Conservation (phyloP, 768 basidiomycete genomes). For the Cystofilobasidium ferigula region DNA sequence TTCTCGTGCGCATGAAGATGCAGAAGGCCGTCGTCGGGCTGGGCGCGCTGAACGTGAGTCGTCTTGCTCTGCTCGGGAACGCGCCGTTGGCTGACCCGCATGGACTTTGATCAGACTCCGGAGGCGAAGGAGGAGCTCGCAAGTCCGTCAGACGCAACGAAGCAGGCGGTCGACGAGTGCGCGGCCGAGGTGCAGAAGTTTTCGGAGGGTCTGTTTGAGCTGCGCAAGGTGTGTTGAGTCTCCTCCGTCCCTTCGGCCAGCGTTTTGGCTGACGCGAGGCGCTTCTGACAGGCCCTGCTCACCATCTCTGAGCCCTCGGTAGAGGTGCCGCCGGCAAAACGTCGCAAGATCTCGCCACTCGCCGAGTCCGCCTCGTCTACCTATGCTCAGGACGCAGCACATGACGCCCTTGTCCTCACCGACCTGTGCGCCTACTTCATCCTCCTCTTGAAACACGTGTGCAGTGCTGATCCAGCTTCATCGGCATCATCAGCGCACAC, state of each 20-base stretch:
- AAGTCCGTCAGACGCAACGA: neutral
- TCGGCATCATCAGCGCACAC: slow-evolving; percentile 5
- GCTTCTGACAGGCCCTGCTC: slow-evolving; percentile 14
- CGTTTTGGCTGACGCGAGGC: no score
- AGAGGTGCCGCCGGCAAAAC: slow-evolving; percentile 20
- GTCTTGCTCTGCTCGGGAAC: neutral
- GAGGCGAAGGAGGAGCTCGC: slow-evolving; percentile 14
- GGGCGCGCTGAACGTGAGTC: slow-evolving; percentile 4
- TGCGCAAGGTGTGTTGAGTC: slow-evolving; percentile 21
- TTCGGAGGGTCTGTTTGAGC: slow-evolving; percentile 24
- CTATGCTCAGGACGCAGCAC: slow-evolving; percentile 14
- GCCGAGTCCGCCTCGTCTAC: slow-evolving; percentile 1
- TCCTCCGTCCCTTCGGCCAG: no score
- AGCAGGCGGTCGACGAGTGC: slow-evolving; percentile 9
- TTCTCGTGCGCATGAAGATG: slow-evolving; percentile 21
- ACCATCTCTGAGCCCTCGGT: slow-evolving; percentile 3
- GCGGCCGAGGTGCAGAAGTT: slow-evolving; percentile 14
- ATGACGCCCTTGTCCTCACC: slow-evolving; percentile 19
- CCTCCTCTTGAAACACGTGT: neutral
- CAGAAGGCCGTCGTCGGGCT: slow-evolving; percentile 22
- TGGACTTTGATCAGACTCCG: neutral
- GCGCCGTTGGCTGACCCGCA: neutral
- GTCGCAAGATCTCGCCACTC: slow-evolving; percentile 12
- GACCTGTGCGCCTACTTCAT: slow-evolving; percentile 7
- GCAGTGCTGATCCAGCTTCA: neutral